Conservation (phyloP, 495 filamentous ascomycete species). For the Penicillium taxi region DNA sequence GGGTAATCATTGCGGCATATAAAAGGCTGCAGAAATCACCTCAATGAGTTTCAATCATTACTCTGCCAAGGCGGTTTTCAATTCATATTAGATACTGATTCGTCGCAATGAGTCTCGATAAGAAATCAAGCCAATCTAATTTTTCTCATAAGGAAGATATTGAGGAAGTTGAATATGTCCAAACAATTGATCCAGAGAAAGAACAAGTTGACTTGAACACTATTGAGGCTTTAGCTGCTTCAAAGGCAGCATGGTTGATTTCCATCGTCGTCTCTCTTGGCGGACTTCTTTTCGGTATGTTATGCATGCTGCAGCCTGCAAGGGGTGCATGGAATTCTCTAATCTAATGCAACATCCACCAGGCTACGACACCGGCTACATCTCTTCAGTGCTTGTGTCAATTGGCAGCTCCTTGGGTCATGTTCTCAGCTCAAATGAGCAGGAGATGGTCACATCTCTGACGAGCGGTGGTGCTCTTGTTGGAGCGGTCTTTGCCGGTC, state of each 20-base stretch:
- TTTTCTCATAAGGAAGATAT: conserved; percentile 2
- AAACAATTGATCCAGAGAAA: not conserved
- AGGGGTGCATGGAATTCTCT: too few relatives aligned
- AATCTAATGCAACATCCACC: not conserved
- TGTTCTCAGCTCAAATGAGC: conserved; percentile 11
- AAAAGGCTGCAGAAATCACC: too few relatives aligned
- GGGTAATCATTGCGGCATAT: too few relatives aligned
- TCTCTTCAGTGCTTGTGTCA: conserved; percentile 13
- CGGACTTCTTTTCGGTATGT: conserved; percentile 12
- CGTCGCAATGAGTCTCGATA: conserved; percentile 5
- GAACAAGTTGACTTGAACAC: conserved; percentile 5
- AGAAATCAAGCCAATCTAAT: not conserved
- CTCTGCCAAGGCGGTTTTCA: too few relatives aligned
- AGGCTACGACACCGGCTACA: conserved; percentile 18
- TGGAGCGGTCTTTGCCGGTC: conserved; percentile 42
- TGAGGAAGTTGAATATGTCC: conserved; percentile 9
- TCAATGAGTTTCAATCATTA: too few relatives aligned
- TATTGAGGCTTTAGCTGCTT: conserved; percentile 14
- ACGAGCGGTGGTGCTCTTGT: conserved; percentile 20
- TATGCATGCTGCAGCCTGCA: too few relatives aligned
- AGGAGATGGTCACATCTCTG: conserved; percentile 15
- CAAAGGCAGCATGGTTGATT: conserved; percentile 13
- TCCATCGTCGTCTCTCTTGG: conserved; percentile 12
- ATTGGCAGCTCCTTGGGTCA: conserved; percentile 9
- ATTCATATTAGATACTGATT: too few relatives aligned